A percentile compares a stretch with the other conserved stretches of the same genome.
phyloP scores from a whole-genome alignment of 768 basidiomycete species.

The Pholiota conissans region DNA sequence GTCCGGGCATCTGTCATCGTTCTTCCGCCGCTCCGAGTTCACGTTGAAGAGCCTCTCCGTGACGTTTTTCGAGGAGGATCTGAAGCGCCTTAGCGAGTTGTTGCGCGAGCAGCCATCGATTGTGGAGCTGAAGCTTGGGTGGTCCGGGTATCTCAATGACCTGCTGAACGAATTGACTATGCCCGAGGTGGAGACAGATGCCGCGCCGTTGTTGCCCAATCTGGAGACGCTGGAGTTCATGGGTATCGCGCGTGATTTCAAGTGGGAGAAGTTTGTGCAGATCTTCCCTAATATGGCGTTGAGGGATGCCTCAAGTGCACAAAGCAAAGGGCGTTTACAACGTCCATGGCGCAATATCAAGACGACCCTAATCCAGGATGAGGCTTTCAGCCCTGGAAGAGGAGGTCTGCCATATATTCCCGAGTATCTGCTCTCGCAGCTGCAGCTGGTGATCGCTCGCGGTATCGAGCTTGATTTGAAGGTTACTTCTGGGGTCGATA shows the following conservation, averaged over 20 bases:
- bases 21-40: background rate
- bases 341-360: constrained; percentile 3
- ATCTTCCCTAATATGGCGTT: background rate
- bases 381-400: background rate
- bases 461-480: background rate
- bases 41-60: background rate
- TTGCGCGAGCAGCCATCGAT: constrained; percentile 2
- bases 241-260: background rate
- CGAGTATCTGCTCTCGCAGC: background rate
- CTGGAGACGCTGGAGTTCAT: constrained; percentile 4
- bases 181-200: background rate
- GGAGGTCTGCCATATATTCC: constrained; percentile 2
- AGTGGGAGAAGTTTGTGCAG: background rate
- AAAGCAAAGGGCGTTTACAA: too few relatives aligned
- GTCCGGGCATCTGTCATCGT: background rate
- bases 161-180: background rate
- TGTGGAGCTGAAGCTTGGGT: background rate
- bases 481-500: background rate
- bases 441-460: background rate
- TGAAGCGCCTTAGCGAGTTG: background rate
- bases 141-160: background rate
- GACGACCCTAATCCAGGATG: constrained; percentile 2
- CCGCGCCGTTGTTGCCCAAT: background rate
- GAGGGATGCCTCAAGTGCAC: too few relatives aligned
- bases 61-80: background rate